A percentile compares a stretch with the other conserved stretches of the same genome.
These are phyloP conservation scores for Balakata baccata DNA, from an alignment of 345 rosid genomes.

Conservation along the genomic window DNA sequence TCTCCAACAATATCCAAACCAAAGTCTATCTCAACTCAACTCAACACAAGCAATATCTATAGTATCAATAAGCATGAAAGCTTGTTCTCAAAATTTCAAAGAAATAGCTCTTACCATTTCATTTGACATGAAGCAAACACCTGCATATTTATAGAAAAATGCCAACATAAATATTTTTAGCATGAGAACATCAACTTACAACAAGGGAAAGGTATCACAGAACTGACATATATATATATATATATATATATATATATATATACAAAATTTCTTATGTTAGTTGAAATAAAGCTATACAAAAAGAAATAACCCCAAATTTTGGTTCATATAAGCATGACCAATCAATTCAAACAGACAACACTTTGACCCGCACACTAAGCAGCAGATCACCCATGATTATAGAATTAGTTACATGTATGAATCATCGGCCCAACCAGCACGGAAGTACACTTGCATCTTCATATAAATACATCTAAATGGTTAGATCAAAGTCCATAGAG, in stretches of 20 bases:
- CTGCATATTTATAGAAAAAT: slow-evolving; percentile 37
- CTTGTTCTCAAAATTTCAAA: neutral
- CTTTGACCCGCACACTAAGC: neutral
- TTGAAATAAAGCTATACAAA: neutral
- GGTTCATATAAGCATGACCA: neutral
- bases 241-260: too few relatives aligned
- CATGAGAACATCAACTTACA: neutral
- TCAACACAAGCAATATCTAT: neutral
- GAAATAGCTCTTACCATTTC: slow-evolving; percentile 63
- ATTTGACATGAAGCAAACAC: slow-evolving; percentile 90
- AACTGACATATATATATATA: neutral
- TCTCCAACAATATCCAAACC: slow-evolving; percentile 6
- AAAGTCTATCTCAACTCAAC: neutral
- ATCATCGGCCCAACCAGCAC: neutral
- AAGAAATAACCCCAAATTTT: neutral
- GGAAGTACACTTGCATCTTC: neutral
- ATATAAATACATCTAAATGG: neutral
- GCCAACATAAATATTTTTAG: neutral
- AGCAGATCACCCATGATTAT: neutral
- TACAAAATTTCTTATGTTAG: neutral
- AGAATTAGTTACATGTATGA: neutral
- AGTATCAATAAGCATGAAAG: neutral
- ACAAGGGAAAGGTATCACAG: neutral
- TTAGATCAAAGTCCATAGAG: neutral
- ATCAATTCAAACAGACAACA: neutral